Evolutionary conservation across 2,329 filamentous ascomycete species (phyloP).

Genomic region (Phyllosticta ampelicida): DNA sequence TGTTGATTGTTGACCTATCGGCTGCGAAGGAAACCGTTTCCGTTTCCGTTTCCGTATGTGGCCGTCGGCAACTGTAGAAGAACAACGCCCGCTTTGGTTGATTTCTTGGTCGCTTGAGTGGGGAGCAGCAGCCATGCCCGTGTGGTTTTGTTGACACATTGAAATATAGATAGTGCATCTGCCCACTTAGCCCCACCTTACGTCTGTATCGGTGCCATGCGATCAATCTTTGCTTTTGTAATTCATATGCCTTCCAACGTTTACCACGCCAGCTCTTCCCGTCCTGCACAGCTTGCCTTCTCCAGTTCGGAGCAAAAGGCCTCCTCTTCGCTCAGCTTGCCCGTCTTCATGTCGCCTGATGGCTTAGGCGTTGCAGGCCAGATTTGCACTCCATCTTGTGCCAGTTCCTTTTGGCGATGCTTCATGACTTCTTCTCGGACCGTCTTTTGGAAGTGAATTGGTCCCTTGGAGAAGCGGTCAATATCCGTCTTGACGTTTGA

Average conservation of each 20-base stretch:
- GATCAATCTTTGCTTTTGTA: background rate
- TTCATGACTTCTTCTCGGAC: constrained; percentile 39
- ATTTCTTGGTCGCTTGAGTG: too few relatives aligned
- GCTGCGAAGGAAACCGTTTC: too few relatives aligned
- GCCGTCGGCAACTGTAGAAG: too few relatives aligned
- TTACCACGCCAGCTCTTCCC: constrained; percentile 17
- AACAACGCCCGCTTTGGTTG: too few relatives aligned
- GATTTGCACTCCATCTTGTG: constrained; percentile 36
- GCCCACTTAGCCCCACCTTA: too few relatives aligned
- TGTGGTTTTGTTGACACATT: too few relatives aligned
- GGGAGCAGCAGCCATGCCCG: too few relatives aligned
- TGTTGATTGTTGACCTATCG: too few relatives aligned
- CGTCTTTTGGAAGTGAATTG: constrained; percentile 45
- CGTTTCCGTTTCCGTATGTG: too few relatives aligned
- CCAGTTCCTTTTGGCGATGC: constrained; percentile 37
- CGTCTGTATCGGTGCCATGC: too few relatives aligned
- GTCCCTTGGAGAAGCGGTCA: constrained; percentile 19
- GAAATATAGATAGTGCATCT: too few relatives aligned
- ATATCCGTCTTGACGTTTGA: background rate
- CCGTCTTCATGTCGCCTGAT: background rate
- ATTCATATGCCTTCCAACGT: background rate
- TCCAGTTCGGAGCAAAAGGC: constrained; percentile 8
- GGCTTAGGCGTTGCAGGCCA: constrained; percentile 39
- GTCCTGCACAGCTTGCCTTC: background rate
- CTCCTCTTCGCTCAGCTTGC: constrained; percentile 8